Evolutionary conservation across 2,329 filamentous ascomycete genomes (phyloP).

Genomic region (Diaporthe amygdali): DNA sequence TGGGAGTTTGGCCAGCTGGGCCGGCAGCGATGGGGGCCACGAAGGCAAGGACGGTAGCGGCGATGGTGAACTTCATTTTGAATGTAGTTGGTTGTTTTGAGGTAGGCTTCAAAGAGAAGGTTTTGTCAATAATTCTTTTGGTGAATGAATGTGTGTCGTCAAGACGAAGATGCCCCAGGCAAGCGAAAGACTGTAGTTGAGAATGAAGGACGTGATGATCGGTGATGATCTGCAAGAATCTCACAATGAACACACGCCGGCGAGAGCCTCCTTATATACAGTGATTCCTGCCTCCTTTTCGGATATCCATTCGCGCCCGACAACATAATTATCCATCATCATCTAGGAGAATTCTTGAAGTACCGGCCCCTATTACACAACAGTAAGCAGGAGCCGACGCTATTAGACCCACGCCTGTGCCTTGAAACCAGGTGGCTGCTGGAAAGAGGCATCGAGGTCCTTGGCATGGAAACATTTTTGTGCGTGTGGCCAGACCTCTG

Average conservation of each 20-base stretch:
- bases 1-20: conserved; percentile 9
- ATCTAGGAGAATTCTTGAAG: not conserved
- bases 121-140: not conserved
- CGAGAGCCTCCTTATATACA: conserved; percentile 9
- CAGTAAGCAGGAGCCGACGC: not conserved
- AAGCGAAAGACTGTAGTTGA: conserved; percentile 5
- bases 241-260: not conserved
- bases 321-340: not conserved
- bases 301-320: not conserved
- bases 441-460: not conserved
- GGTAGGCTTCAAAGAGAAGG: not conserved
- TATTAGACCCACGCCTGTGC: conserved; percentile 3
- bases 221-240: not conserved
- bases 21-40: conserved; percentile 11
- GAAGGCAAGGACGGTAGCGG: not conserved
- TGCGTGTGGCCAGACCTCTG: not conserved
- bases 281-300: not conserved
- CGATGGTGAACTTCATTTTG: conserved; percentile 17
- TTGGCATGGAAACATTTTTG: conserved; percentile 15
- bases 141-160: conserved; percentile 12
- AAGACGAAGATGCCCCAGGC: conserved; percentile 2
- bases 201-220: conserved; percentile 4
- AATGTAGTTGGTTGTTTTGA: not conserved
- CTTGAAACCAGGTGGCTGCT: conserved; percentile 10
- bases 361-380: conserved; percentile 5